Percentiles rank a stretch among this genome's conserved stretches.
phyloP scores from a whole-genome alignment of 2,329 filamentous ascomycete genomes.

The Monosporascus sp. region DNA sequence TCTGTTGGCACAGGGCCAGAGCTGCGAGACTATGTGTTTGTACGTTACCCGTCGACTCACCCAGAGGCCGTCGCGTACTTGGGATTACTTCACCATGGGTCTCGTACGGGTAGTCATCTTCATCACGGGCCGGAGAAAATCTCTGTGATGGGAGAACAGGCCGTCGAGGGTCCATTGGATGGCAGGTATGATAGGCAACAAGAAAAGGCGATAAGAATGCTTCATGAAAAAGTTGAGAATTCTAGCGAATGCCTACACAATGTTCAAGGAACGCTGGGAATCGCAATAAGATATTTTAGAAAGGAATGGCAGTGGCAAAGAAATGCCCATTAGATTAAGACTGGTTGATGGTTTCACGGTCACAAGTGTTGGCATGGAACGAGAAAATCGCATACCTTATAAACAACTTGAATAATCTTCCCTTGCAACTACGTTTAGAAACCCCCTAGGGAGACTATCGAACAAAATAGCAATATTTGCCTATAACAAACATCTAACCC shows the following conservation, averaged over 20 bases:
- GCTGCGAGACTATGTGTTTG: conserved; percentile 34
- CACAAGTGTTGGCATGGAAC: conserved; percentile 24
- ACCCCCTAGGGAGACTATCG: conserved; percentile 3
- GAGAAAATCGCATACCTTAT: conserved; percentile 28
- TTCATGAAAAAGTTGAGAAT: conserved; percentile 26
- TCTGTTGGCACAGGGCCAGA: conserved; percentile 39
- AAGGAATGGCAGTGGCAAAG: conserved; percentile 31
- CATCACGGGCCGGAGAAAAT: conserved; percentile 34
- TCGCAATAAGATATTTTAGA: conserved; percentile 29
- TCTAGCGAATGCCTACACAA: conserved; percentile 24
- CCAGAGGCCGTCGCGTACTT: conserved; percentile 38
- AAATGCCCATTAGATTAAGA: conserved; percentile 24
- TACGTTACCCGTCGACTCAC: conserved; percentile 48
- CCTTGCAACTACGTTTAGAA: conserved; percentile 1
- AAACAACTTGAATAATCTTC: conserved; percentile 13
- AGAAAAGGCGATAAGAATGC: conserved; percentile 24
- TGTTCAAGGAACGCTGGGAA: conserved; percentile 27
- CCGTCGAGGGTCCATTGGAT: conserved; percentile 35
- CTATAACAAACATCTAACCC: conserved; percentile 19
- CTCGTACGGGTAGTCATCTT: conserved; percentile 41
- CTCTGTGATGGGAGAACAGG: conserved; percentile 47
- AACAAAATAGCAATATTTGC: conserved; percentile 16
- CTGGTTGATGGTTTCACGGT: conserved; percentile 14
- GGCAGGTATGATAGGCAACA: conserved; percentile 16
- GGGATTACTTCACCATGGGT: conserved; percentile 34